Evolutionary conservation across 148 eudicot genomes (phyloP), one percentile per base, ranked within the genome.

Genomic region (Diospyros kaki): DNA sequence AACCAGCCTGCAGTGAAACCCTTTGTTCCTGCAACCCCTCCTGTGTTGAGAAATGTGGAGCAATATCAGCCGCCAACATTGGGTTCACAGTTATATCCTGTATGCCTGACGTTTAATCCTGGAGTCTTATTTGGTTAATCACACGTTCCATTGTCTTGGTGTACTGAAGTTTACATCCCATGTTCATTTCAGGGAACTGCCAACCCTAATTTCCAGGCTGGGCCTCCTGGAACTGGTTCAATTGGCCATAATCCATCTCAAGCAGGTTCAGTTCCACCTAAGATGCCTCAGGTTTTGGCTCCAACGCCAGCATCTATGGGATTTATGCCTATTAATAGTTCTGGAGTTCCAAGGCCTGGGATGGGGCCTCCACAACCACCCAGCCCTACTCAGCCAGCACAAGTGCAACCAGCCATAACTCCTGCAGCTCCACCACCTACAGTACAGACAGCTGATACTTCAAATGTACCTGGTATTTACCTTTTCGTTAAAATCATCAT

Each of bases 341-440:
- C 93, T 56, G 90, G 85, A 77, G 78, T 83, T 68, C 90, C 83
- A 66, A 84, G 90, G 75, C 89, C 96, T 65, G 95, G 92, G 66
- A 77, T 86, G 93, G 85, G 77, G 80, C 86, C 84, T 54, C 72
- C 75, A 42, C 97, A 95, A 77, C 91, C 97, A 67, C 74, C 91
- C 45, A 92, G 94, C 73, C 97, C 99, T 76, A 81, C 79, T 60
- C 94, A 86, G 66, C 62, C 89, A 41, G 79, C 86, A 54, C 82
- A 87, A 61, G 81, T 83, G 62, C 90, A 87, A 63, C 78, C 86
- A 64, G 72, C 90, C 40, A 80, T 76, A 76, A 78, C 92, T 74
- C 96, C 96, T 79, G 77, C 90, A 70, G 89, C 98, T 80, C 94
- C 96, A 0, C 96, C 97, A 41, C 90, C 98, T 64, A 95, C 96